Evolutionary conservation across 2,329 filamentous ascomycete species (phyloP).

Genomic region (Neobulgaria alba): DNA sequence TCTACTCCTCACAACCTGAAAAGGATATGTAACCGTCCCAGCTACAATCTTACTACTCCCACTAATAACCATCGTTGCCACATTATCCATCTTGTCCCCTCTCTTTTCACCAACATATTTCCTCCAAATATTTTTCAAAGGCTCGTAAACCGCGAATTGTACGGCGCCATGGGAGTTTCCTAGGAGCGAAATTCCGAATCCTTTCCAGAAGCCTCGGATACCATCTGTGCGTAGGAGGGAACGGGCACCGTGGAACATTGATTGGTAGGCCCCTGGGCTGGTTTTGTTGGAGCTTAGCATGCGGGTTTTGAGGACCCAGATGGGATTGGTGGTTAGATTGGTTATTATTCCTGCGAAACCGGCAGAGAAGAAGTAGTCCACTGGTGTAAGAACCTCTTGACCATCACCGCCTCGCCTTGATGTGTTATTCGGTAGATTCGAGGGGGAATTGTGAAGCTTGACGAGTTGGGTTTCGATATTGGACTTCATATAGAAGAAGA

Average conservation of each 20-base stretch:
- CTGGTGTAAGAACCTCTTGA: slow-evolving; percentile 14
- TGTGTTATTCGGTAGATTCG: slow-evolving; percentile 1
- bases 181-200: slow-evolving; percentile 71
- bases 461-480: slow-evolving; percentile 38
- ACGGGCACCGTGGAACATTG: slow-evolving; percentile 61
- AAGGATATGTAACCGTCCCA: slow-evolving; percentile 85
- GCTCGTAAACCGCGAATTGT: slow-evolving; percentile 93
- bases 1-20: slow-evolving; percentile 82
- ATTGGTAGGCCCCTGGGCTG: slow-evolving; percentile 70
- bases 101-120: slow-evolving; percentile 33
- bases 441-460: slow-evolving; percentile 15
- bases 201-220: slow-evolving; percentile 74
- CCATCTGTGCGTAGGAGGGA: slow-evolving; percentile 67
- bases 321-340: slow-evolving; percentile 79
- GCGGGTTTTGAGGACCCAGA: slow-evolving; percentile 97
- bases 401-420: not conserved
- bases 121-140: slow-evolving; percentile 40
- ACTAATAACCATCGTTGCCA: slow-evolving; percentile 67
- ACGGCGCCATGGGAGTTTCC: slow-evolving; percentile 89
- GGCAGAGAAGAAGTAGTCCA: slow-evolving; percentile 76
- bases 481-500: slow-evolving; percentile 78
- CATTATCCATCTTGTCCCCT: slow-evolving; percentile 27
- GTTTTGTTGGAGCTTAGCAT: slow-evolving; percentile 81
- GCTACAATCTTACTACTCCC: slow-evolving; percentile 79
- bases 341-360: slow-evolving; percentile 64